Conservation (phyloP, 306 rosid species). For the Ochetophila trinervis region DNA sequence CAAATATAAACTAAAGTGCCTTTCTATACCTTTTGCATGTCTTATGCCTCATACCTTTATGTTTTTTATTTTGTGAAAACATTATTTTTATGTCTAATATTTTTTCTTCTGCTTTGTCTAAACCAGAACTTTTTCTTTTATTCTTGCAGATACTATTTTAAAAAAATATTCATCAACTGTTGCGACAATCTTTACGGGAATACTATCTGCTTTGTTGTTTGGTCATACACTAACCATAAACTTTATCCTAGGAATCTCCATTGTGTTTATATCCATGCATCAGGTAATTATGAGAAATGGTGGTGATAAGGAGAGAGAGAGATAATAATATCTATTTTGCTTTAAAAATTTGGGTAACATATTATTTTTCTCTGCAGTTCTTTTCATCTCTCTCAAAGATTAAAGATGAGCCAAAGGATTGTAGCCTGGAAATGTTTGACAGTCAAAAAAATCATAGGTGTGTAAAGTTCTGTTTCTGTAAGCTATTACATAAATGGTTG, state of each 20-base stretch:
- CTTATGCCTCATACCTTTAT: neutral
- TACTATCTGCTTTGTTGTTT: slow-evolving; percentile 86
- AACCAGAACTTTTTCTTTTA: slow-evolving; percentile 6
- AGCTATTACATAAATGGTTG: neutral
- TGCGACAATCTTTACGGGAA: slow-evolving; percentile 97
- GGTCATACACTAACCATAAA: slow-evolving; percentile 94
- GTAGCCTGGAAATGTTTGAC: slow-evolving; percentile 64
- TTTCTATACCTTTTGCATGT: too few species aligned
- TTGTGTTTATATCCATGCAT: slow-evolving; percentile 98
- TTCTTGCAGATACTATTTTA: slow-evolving; percentile 85
- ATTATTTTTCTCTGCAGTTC: slow-evolving; percentile 51
- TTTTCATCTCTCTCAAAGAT: slow-evolving; percentile 83
- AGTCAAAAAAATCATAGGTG: slow-evolving; percentile 69
- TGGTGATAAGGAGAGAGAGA: neutral
- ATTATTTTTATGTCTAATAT: neutral
- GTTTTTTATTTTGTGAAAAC: neutral
- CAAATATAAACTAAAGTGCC: too few species aligned
- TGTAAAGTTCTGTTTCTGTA: too few species aligned
- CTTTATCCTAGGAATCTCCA: slow-evolving; percentile 89
- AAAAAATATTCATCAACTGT: slow-evolving; percentile 98
- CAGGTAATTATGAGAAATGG: slow-evolving; percentile 51
- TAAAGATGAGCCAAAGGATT: slow-evolving; percentile 64
- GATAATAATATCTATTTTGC: neutral
- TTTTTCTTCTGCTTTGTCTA: neutral
- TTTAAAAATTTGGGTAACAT: slow-evolving; percentile 10